Evolutionary conservation across 768 basidiomycete species (phyloP).

Genomic region (Pulveroboletus ravenelii): DNA sequence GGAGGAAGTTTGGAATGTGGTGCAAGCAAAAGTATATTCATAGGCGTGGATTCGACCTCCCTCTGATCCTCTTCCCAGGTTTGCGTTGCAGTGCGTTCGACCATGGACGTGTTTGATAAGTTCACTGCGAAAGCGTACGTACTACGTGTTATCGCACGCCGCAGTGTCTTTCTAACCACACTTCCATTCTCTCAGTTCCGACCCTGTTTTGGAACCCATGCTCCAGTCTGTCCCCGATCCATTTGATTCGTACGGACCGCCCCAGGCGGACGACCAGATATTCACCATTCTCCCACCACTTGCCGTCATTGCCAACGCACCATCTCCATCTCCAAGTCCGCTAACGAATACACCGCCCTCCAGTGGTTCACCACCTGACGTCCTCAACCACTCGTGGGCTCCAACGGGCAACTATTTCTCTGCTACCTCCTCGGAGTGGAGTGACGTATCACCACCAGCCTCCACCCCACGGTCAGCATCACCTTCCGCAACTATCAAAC

Average conservation of each 20-base stretch:
- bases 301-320: slow-evolving; percentile 62
- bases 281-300: slow-evolving; percentile 90
- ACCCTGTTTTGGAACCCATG: slow-evolving; percentile 88
- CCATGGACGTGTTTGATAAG: slow-evolving; percentile 88
- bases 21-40: slow-evolving; percentile 68
- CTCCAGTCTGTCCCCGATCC: slow-evolving; percentile 87
- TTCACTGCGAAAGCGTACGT: slow-evolving; percentile 82
- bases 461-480: slow-evolving; percentile 50
- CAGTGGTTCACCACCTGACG: slow-evolving; percentile 34
- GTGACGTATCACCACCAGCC: slow-evolving; percentile 36
- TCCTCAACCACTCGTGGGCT: slow-evolving; percentile 46
- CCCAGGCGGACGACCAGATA: slow-evolving; percentile 84
- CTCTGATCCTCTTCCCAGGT: slow-evolving; percentile 40
- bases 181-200: slow-evolving; percentile 48
- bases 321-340: slow-evolving; percentile 61
- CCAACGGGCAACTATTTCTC: slow-evolving; percentile 45
- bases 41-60: neutral
- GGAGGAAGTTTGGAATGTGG: slow-evolving; percentile 92
- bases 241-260: slow-evolving; percentile 87
- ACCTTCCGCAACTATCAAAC: slow-evolving; percentile 38
- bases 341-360: slow-evolving; percentile 40
- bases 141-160: slow-evolving; percentile 2
- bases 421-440: slow-evolving; percentile 55
- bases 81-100: slow-evolving; percentile 80
- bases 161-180: slow-evolving; percentile 8